A percentile compares a stretch with the other conserved stretches of the same genome.
Evolutionary conservation across 768 basidiomycete species (phyloP).

Genomic region (Rhodotorula babjevae): DNA sequence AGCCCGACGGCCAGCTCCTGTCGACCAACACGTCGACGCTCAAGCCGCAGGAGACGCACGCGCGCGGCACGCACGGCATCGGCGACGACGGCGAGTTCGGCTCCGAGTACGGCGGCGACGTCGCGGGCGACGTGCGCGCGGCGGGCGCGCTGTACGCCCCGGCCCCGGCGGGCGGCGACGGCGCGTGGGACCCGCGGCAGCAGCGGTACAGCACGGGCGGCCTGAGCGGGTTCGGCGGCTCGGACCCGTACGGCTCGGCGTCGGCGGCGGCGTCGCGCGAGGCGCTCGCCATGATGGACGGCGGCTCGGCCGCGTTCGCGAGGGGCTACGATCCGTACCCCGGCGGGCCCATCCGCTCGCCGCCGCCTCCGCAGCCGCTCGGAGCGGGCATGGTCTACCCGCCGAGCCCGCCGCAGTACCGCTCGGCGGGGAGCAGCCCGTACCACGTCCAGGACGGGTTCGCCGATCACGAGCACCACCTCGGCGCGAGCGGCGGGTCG

Average conservation of each 20-base stretch:
- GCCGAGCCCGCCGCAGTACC: constrained; percentile 6
- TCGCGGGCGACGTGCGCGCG: constrained; percentile 16
- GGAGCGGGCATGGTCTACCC: constrained; percentile 6
- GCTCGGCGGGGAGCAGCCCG: neutral
- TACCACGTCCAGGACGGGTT: neutral
- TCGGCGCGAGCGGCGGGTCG: neutral
- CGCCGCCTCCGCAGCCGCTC: constrained; percentile 1
- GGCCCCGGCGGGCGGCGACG: neutral
- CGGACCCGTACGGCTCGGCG: constrained; percentile 2
- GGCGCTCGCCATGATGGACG: constrained; percentile 20
- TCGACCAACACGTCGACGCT: constrained; percentile 33
- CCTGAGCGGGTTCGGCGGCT: neutral
- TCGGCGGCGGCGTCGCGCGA: constrained; percentile 18
- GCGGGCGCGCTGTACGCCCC: neutral
- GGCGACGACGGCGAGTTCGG: constrained; percentile 33
- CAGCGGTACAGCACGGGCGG: neutral
- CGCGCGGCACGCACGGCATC: constrained; percentile 36
- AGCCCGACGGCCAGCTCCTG: constrained; percentile 24
- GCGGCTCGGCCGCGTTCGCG: constrained; percentile 12
- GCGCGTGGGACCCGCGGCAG: neutral
- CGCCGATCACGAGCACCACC: neutral
- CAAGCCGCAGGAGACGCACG: constrained; percentile 37
- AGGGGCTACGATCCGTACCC: constrained; percentile 36
- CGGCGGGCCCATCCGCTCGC: constrained; percentile 15
- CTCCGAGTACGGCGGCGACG: constrained; percentile 1